A percentile compares a stretch with the other conserved stretches of the same genome.
These are phyloP conservation scores for Wallacemonas sp. DNA, from an alignment of 208 protist species.

Conservation along the genomic window DNA sequence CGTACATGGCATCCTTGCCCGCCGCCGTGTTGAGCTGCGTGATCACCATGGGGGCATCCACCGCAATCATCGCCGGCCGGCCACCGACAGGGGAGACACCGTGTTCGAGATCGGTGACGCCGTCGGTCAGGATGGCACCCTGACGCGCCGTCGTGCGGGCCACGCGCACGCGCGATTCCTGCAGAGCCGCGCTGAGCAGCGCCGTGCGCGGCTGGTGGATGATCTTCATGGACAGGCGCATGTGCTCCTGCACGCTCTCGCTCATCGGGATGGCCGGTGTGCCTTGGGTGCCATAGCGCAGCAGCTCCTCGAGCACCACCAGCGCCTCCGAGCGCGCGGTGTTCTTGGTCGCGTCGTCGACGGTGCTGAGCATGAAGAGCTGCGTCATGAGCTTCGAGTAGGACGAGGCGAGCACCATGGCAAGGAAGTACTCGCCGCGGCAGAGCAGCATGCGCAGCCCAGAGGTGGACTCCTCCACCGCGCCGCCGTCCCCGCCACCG, in stretches of 20 bases:
- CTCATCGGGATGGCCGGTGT: conserved; percentile 48
- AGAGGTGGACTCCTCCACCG: conserved; percentile 17
- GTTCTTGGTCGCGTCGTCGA: conserved; percentile 34
- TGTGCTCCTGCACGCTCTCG: conserved; percentile 90
- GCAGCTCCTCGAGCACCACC: conserved; percentile 65
- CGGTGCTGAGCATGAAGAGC: conserved; percentile 27
- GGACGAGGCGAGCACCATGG: conserved; percentile 81
- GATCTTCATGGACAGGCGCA: conserved; percentile 79
- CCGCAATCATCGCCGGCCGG: conserved; percentile 29
- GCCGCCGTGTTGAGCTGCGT: conserved; percentile 57
- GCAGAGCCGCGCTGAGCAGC: conserved; percentile 64
- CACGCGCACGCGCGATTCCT: conserved; percentile 61
- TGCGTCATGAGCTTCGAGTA: conserved; percentile 95
- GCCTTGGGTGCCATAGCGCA: conserved; percentile 72
- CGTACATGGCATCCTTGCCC: conserved; percentile 57
- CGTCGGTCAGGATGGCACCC: conserved; percentile 12
- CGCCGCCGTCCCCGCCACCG: conserved; percentile 4
- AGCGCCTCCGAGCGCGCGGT: conserved; percentile 63
- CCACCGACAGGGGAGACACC: conserved; percentile 16
- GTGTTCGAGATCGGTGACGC: not conserved
- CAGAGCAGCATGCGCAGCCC: conserved; percentile 64
- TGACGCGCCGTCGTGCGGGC: not conserved
- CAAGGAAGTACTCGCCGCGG: conserved; percentile 95
- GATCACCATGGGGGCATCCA: conserved; percentile 80
- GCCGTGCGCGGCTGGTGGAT: conserved; percentile 43